Evolutionary conservation across 73 alveolate genomes (phyloP).

Genomic region (Paramecium primaurelia): DNA sequence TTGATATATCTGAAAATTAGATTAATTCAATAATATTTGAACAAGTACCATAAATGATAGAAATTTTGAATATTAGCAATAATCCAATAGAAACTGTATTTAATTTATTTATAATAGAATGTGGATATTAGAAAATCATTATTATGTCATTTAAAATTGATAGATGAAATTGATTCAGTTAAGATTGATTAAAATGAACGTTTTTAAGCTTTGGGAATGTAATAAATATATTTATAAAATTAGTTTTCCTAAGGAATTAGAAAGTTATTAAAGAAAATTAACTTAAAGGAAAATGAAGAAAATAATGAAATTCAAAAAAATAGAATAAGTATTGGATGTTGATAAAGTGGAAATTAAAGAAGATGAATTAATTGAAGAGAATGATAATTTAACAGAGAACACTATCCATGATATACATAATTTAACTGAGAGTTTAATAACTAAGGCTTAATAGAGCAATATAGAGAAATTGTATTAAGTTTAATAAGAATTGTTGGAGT

Average conservation of each 20-base stretch:
- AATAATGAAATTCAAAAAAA: not conserved
- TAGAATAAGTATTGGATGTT: not conserved
- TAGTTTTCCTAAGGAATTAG: not conserved
- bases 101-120: not conserved
- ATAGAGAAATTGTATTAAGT: not conserved
- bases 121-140: not conserved
- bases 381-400: not conserved
- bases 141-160: not conserved
- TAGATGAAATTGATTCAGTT: not conserved
- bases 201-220: not conserved
- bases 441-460: not conserved
- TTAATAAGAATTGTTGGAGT: not conserved
- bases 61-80: not conserved
- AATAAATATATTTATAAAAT: not conserved
- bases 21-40: not conserved
- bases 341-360: not conserved
- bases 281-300: not conserved
- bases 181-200: not conserved
- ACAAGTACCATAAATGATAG: not conserved
- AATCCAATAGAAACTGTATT: not conserved
- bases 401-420: not conserved
- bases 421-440: not conserved
- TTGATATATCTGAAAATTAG: not conserved
- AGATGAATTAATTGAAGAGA: not conserved
- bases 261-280: not conserved